Evolutionary conservation across 2,329 filamentous ascomycete species (phyloP).

Genomic region (Fusarium sp.): DNA sequence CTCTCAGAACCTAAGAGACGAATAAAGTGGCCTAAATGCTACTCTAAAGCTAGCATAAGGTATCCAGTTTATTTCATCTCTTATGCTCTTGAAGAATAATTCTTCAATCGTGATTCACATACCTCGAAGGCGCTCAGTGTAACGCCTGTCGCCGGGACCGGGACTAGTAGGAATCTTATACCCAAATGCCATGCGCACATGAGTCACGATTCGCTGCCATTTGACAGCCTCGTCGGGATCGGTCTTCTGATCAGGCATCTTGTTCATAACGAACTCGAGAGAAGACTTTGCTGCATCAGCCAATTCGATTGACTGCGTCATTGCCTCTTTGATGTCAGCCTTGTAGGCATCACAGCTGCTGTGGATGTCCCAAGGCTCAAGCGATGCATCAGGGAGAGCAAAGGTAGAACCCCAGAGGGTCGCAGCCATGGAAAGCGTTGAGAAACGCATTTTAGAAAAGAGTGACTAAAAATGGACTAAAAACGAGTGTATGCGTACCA

Average conservation of each 20-base stretch:
- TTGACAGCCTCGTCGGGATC: neutral
- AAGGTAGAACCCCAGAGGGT: neutral
- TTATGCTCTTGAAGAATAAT: neutral
- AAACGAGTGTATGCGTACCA: slow-evolving; percentile 4
- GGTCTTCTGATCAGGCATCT: neutral
- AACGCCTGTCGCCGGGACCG: neutral
- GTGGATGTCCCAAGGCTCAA: slow-evolving; percentile 9
- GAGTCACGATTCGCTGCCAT: neutral
- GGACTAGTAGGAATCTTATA: neutral
- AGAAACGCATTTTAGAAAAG: slow-evolving; percentile 7
- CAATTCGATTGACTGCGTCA: slow-evolving; percentile 9
- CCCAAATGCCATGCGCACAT: neutral
- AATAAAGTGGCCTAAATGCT: neutral
- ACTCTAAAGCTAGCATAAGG: neutral
- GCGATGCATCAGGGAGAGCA: neutral
- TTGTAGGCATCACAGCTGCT: slow-evolving; percentile 10
- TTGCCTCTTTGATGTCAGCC: neutral
- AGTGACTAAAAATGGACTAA: neutral
- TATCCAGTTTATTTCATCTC: neutral
- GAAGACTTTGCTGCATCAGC: slow-evolving; percentile 8
- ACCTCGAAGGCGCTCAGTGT: neutral
- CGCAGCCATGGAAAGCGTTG: neutral
- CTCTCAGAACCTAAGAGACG: neutral
- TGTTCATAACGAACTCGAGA: neutral
- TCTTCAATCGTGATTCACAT: neutral